A percentile compares a stretch with the other conserved stretches of the same genome.
Conservation (phyloP, 2,329 filamentous ascomycete genomes). For the Colletotrichum sidae region DNA sequence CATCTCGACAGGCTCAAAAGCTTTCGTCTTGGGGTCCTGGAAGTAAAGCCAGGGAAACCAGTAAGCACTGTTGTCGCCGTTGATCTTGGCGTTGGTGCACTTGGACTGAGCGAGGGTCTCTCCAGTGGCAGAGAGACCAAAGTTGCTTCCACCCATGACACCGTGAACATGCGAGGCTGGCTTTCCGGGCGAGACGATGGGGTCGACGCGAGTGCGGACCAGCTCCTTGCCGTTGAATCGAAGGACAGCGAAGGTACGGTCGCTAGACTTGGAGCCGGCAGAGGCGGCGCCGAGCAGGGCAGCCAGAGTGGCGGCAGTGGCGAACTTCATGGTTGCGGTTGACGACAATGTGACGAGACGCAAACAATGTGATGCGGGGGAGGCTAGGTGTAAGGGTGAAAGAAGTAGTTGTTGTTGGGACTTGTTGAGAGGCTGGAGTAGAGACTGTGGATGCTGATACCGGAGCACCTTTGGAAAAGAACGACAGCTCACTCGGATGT, state of each 20-base stretch:
- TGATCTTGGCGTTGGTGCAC: conserved; percentile 78
- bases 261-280: conserved; percentile 53
- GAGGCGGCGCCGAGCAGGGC: conserved; percentile 52
- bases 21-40: conserved; percentile 69
- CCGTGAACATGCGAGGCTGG: conserved; percentile 75
- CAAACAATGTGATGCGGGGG: neutral
- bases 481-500: conserved; percentile 38
- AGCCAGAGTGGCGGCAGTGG: conserved; percentile 45
- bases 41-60: conserved; percentile 82
- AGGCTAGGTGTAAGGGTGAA: neutral
- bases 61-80: conserved; percentile 79
- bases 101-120: conserved; percentile 68
- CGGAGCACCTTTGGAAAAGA: conserved; percentile 48
- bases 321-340: conserved; percentile 50
- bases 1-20: conserved; percentile 73
- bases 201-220: conserved; percentile 73
- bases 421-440: conserved; percentile 24
- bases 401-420: conserved; percentile 14
- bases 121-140: conserved; percentile 71
- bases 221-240: conserved; percentile 76
- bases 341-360: conserved; percentile 3
- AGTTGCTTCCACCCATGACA: conserved; percentile 77
- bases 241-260: conserved; percentile 74
- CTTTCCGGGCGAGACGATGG: conserved; percentile 72
- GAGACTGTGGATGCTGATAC: conserved; percentile 45